phyloP scores from a whole-genome alignment of 176 grass and related monocot species.

The Eremochloa ophiuroides region DNA sequence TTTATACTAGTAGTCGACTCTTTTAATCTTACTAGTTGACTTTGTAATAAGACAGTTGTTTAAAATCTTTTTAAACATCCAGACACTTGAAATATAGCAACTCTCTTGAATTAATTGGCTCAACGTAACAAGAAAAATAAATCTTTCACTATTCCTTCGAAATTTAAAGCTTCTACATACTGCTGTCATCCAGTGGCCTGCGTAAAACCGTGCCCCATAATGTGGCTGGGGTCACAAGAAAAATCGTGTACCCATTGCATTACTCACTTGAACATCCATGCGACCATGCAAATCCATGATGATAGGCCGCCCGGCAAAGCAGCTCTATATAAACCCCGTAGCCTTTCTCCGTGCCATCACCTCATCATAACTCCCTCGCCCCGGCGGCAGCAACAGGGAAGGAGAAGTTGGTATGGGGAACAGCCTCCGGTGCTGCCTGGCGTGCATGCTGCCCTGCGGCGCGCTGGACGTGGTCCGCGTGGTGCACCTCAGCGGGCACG shows the following conservation, averaged over 20 bases:
- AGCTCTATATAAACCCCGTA: constrained; percentile 24
- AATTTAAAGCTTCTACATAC: neutral
- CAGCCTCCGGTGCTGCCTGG: constrained; percentile 89
- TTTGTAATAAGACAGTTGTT: too few species aligned
- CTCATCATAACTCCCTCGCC: neutral
- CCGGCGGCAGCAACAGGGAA: too few species aligned
- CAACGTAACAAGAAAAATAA: neutral
- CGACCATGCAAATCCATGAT: neutral
- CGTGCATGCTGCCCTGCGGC: constrained; percentile 94
- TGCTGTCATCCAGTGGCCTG: neutral
- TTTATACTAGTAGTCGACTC: too few species aligned
- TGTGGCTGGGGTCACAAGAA: neutral
- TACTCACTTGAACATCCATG: neutral
- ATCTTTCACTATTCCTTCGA: neutral
- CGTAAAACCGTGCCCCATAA: neutral
- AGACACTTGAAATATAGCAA: too few species aligned
- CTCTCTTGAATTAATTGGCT: too few species aligned
- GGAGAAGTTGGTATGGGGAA: constrained; percentile 53
- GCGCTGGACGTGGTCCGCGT: constrained; percentile 87
- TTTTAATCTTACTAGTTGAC: too few species aligned
- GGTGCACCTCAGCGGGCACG: constrained; percentile 80
- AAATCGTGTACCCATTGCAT: neutral
- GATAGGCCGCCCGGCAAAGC: neutral
- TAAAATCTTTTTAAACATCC: too few species aligned
- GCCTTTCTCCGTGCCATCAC: constrained; percentile 7